Conservation (phyloP, 2,329 filamentous ascomycete genomes). For the Fusarium udum region DNA sequence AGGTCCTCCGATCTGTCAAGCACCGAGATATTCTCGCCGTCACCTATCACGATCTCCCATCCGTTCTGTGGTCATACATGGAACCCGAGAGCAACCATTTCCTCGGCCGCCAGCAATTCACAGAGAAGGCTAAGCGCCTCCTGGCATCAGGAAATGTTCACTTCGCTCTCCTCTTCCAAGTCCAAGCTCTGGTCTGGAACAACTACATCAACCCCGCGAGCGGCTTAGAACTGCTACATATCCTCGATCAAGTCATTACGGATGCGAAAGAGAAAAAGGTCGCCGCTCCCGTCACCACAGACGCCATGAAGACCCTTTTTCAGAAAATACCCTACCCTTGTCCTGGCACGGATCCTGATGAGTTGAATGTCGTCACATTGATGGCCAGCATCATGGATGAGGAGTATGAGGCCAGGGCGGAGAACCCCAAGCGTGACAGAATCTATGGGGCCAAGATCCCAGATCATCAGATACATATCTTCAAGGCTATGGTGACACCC, state of each 20-base stretch:
- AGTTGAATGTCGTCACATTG: slow-evolving; percentile 54
- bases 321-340: slow-evolving; percentile 63
- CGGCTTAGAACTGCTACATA: slow-evolving; percentile 57
- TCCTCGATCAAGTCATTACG: slow-evolving; percentile 50
- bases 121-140: slow-evolving; percentile 20
- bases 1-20: slow-evolving; percentile 34
- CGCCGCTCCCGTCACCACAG: slow-evolving; percentile 56
- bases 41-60: slow-evolving; percentile 38
- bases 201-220: slow-evolving; percentile 67
- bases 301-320: slow-evolving; percentile 63
- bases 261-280: slow-evolving; percentile 38
- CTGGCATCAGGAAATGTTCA: slow-evolving; percentile 45
- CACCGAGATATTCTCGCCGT: slow-evolving; percentile 38
- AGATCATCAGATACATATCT: slow-evolving; percentile 59
- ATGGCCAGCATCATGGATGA: slow-evolving; percentile 50
- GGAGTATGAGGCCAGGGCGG: slow-evolving; percentile 50
- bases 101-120: slow-evolving; percentile 35
- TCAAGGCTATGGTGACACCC: slow-evolving; percentile 68
- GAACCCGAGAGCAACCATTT: slow-evolving; percentile 1
- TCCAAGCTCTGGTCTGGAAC: slow-evolving; percentile 71
- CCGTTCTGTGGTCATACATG: slow-evolving; percentile 35
- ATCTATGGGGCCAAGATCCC: slow-evolving; percentile 43
- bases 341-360: slow-evolving; percentile 57
- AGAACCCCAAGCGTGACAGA: slow-evolving; percentile 37
- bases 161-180: slow-evolving; percentile 68